Evolutionary conservation across 2,329 filamentous ascomycete genomes (phyloP), one percentile per base, ranked within the genome.

Genomic region (Fusarium gaditjirri): DNA sequence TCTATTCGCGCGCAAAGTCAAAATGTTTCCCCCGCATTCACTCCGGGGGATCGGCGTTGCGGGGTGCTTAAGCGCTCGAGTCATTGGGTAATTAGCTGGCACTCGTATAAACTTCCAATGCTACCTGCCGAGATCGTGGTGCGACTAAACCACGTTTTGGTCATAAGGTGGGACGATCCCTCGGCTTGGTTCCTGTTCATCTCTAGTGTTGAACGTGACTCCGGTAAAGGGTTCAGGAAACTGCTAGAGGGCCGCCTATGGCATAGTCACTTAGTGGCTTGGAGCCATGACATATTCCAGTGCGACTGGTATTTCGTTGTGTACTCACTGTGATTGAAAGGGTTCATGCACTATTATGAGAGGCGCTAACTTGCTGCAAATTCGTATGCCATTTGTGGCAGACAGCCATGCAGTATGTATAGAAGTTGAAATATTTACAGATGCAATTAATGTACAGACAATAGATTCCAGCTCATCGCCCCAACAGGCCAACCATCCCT

Each of bases 61-160:
- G 65, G 65, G 66, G 66, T 47, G 59, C 10, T 14, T 59, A 69
- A 69, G 66, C 66, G 66, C 66, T 69, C 66, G 59, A 69, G 44
- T 69, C 27, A 42, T 61, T 66, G 29, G 13, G 2, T 38, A 14
- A n/a, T 19, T 27, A 8, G 6, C 16, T 25, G 12, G 23, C 14
- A n/a, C 21, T 66, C 44, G 33, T 60, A 23, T 41, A 29, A 33
- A 21, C 31, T 8, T 38, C 41, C 19, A 49, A 43, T 67, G 10
- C 54, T 25, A 68, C 62, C 39, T 67, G 39, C 39, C 39, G 10
- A 25, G 27, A 36, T 42, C 38, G 33, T 27, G 31, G 50, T 29
- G 16, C 27, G 23, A 31, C 23, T 12, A 31, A n/a, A 44, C 23
- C 39, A 19, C 21, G 31, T n/a, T 56, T 25, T 23, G 36, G 21